Conservation (phyloP, 192 early-diverging fungal genomes). For the Kappamyces sp. region DNA sequence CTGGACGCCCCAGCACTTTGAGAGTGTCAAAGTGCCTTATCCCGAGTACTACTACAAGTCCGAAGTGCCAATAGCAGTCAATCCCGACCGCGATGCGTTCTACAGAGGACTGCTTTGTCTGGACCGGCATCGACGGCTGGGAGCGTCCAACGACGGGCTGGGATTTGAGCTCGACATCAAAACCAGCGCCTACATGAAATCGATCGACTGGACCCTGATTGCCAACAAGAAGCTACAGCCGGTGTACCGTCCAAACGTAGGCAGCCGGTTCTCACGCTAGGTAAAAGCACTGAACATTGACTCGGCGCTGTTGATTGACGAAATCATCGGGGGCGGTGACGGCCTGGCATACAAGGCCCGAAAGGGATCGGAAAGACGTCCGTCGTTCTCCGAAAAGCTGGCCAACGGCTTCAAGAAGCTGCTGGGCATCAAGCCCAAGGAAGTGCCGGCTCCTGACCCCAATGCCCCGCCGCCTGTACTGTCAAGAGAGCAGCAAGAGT, state of each 20-base stretch:
- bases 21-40: not conserved
- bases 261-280: not conserved
- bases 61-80: not conserved
- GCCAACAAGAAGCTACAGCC: conserved; percentile 8
- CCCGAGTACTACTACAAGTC: not conserved
- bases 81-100: not conserved
- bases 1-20: not conserved
- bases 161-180: conserved; percentile 5
- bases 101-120: not conserved
- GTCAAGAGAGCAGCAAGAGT: conserved; percentile 3
- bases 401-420: conserved; percentile 2
- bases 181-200: not conserved
- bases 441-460: not conserved
- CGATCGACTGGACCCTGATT: conserved; percentile 8
- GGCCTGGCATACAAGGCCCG: no score
- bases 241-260: conserved; percentile 6
- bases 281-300: not conserved
- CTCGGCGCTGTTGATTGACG: not conserved
- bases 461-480: not conserved
- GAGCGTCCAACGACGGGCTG: not conserved
- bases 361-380: no score
- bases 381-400: not conserved
- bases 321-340: no score
- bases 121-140: not conserved
- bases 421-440: not conserved